Percentiles rank a stretch among this genome's conserved stretches.
phyloP scores from a whole-genome alignment of 2,329 filamentous ascomycete genomes.

The Epichloe aotearoae region DNA sequence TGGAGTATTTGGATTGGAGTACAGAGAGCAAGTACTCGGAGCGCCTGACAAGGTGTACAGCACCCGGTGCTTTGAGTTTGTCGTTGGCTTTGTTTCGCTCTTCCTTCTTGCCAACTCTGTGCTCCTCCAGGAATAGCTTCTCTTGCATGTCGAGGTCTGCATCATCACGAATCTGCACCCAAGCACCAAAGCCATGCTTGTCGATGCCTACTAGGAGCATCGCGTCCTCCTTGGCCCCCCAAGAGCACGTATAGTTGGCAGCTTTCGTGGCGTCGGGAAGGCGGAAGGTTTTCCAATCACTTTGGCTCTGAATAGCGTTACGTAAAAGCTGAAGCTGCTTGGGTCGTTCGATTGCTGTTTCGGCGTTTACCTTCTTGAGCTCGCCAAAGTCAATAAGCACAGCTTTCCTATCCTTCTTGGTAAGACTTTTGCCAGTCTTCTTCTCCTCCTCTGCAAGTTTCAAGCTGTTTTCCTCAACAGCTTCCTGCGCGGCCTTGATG shows the following conservation, averaged over 20 bases:
- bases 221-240: constrained; percentile 87
- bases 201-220: constrained; percentile 95
- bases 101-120: constrained; percentile 95
- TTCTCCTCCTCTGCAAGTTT: constrained; percentile 71
- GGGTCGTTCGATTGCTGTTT: constrained; percentile 85
- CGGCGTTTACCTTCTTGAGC: constrained; percentile 89
- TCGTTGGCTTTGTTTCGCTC: constrained; percentile 69
- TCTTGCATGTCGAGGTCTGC: constrained; percentile 70
- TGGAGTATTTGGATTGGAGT: constrained; percentile 70
- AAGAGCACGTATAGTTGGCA: constrained; percentile 80
- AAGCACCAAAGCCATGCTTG: constrained; percentile 88
- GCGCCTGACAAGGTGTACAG: constrained; percentile 87
- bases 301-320: constrained; percentile 50
- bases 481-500: constrained; percentile 41
- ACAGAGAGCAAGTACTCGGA: constrained; percentile 95
- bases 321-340: constrained; percentile 77
- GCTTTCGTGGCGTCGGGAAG: constrained; percentile 85
- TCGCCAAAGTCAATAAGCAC: constrained; percentile 90
- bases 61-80: constrained; percentile 83
- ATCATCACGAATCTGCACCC: constrained; percentile 89
- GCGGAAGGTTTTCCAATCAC: constrained; percentile 69
- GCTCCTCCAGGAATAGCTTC: constrained; percentile 94
- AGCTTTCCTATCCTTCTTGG: constrained; percentile 96
- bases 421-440: constrained; percentile 65
- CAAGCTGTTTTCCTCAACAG: constrained; percentile 54